A percentile compares a stretch with the other conserved stretches of the same genome.
phyloP scores from a whole-genome alignment of 2,329 filamentous ascomycete species.

The Elsinoe arachidis region DNA sequence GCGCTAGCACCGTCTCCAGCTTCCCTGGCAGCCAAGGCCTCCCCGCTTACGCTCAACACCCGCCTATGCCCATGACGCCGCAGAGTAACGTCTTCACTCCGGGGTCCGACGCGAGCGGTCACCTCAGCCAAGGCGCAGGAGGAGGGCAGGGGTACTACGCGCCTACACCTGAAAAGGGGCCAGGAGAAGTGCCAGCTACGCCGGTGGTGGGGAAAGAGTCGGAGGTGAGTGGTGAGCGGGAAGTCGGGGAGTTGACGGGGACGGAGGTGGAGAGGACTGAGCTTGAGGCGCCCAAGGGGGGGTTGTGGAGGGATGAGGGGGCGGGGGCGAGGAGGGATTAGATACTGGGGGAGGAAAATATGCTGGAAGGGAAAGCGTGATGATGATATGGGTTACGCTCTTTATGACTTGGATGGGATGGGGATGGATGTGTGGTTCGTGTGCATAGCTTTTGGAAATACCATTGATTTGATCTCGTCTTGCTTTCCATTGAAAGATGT shows the following conservation, averaged over 20 bases:
- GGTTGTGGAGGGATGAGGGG: neutral
- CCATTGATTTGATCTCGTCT: neutral
- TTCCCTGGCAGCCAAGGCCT: neutral
- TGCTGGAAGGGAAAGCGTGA: neutral
- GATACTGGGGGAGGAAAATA: neutral
- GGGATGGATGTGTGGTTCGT: neutral
- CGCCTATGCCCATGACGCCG: neutral
- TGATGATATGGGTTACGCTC: neutral
- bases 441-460: neutral
- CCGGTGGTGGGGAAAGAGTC: neutral
- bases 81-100: conserved; percentile 2
- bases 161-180: conserved; percentile 2
- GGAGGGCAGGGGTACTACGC: conserved; percentile 3
- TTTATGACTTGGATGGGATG: neutral
- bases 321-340: neutral
- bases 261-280: neutral
- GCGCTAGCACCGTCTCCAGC: neutral
- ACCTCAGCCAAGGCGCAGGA: neutral
- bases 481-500: no score
- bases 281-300: neutral
- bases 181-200: neutral
- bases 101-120: neutral
- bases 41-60: neutral
- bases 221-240: neutral
- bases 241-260: neutral